Percentiles rank a stretch among this genome's conserved stretches.
These are phyloP conservation scores for Inga oerstediana DNA, from an alignment of 306 rosid species.

Conservation along the genomic window DNA sequence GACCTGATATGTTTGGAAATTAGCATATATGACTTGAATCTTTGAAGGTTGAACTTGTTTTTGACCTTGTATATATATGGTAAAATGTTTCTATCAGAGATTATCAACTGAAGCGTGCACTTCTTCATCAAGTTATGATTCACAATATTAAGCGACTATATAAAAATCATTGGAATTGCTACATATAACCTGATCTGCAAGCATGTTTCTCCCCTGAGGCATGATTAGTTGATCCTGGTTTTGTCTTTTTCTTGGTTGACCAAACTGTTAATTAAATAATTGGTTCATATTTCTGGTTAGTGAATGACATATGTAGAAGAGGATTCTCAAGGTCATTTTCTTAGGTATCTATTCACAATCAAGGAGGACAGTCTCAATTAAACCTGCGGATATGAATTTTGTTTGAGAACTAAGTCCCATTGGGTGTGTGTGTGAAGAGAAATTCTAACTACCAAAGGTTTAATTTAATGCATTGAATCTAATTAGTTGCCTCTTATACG, in stretches of 20 bases:
- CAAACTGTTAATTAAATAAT: not conserved
- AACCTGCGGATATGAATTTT: not conserved
- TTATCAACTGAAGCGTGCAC: not conserved
- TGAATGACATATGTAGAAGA: not conserved
- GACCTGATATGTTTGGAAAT: not conserved
- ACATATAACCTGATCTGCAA: not conserved
- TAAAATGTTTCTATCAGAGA: not conserved
- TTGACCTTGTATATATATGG: not conserved
- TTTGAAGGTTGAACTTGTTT: not conserved
- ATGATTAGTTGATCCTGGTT: not conserved
- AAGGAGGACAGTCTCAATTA: not conserved
- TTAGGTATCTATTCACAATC: not conserved
- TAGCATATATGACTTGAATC: not conserved
- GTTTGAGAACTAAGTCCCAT: not conserved
- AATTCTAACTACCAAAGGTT: not conserved
- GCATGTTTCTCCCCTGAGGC: not conserved
- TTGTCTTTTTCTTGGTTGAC: not conserved
- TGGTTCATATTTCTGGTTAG: not conserved
- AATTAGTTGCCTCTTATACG: not conserved
- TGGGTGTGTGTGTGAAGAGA: not conserved
- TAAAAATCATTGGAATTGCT: not conserved
- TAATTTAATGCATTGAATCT: not conserved
- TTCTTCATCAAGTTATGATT: not conserved
- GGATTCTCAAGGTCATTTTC: not conserved
- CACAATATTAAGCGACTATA: not conserved